These are phyloP conservation scores for Ganoderma lucidum DNA, from an alignment of 1,284 basidiomycete genomes.

Conservation along the genomic window DNA sequence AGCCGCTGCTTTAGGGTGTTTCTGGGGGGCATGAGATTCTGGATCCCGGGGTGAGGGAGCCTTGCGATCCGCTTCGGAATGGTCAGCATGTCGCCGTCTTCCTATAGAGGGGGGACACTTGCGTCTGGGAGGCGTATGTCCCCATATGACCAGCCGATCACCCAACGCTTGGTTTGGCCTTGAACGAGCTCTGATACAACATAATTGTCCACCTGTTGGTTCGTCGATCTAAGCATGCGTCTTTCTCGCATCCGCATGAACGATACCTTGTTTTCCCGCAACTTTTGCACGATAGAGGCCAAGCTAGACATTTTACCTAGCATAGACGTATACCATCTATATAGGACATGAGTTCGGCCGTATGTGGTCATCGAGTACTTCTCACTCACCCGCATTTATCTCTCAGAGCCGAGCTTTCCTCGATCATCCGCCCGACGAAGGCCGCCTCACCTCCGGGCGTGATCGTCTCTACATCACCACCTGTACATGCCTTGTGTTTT, in stretches of 20 bases:
- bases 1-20: slow-evolving; percentile 59
- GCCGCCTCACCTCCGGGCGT: slow-evolving; percentile 84
- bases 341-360: background rate
- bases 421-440: slow-evolving; percentile 84
- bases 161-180: slow-evolving; percentile 90
- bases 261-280: slow-evolving; percentile 62
- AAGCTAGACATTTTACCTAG: slow-evolving; percentile 88
- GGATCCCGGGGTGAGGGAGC: slow-evolving; percentile 52
- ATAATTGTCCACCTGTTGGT: slow-evolving; percentile 82
- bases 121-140: slow-evolving; percentile 79
- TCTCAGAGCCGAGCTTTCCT: slow-evolving; percentile 66
- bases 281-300: slow-evolving; percentile 59
- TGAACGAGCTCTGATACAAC: slow-evolving; percentile 85
- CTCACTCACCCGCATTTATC: slow-evolving; percentile 58
- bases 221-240: background rate
- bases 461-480: slow-evolving; percentile 86
- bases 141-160: slow-evolving; percentile 84
- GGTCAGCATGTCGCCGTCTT: slow-evolving; percentile 25
- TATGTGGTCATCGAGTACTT: too few species aligned
- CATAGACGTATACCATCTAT: slow-evolving; percentile 93
- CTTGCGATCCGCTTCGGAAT: slow-evolving; percentile 56
- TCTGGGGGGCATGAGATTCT: slow-evolving; percentile 59
- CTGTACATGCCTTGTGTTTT: slow-evolving; percentile 75
- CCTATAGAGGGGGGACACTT: slow-evolving; percentile 41
- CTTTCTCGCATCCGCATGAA: background rate